phyloP scores from a whole-genome alignment of 2,329 filamentous ascomycete genomes.

The Trichoderma sp. region DNA sequence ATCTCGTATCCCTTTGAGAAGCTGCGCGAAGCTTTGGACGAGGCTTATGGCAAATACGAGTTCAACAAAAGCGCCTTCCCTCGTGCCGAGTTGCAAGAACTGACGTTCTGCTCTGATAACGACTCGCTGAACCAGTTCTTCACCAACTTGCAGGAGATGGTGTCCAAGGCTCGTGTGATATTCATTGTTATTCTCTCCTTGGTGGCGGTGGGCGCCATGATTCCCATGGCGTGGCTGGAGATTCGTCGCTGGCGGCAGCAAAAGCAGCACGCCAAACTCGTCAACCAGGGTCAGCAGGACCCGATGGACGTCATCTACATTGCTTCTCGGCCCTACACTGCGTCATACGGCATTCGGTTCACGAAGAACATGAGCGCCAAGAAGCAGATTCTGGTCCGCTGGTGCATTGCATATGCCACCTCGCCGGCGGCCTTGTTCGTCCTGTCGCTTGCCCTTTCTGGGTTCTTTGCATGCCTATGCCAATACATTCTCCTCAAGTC shows the following conservation, averaged over 20 bases:
- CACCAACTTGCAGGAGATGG: constrained; percentile 62
- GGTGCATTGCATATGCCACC: constrained; percentile 85
- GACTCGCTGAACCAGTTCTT: constrained; percentile 83
- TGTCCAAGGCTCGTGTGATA: constrained; percentile 66
- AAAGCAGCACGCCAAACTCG: constrained; percentile 64
- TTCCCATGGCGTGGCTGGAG: constrained; percentile 79
- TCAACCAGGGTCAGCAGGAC: constrained; percentile 67
- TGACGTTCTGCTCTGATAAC: constrained; percentile 88
- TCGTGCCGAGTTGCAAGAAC: constrained; percentile 74
- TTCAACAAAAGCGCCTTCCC: constrained; percentile 80
- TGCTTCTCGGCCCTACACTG: constrained; percentile 74
- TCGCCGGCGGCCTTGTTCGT: constrained; percentile 83
- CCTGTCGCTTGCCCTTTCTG: constrained; percentile 75
- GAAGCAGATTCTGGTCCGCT: constrained; percentile 71
- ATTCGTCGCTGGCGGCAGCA: constrained; percentile 73
- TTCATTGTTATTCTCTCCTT: constrained; percentile 74
- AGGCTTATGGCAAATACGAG: constrained; percentile 67
- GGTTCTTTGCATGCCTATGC: constrained; percentile 77
- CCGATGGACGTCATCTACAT: constrained; percentile 88
- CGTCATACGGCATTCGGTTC: constrained; percentile 67
- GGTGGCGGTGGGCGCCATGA: constrained; percentile 68
- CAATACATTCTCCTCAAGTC: constrained; percentile 74
- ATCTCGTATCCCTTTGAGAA: constrained; percentile 79
- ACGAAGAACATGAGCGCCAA: constrained; percentile 63
- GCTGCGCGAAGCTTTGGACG: constrained; percentile 69